Percentiles rank a stretch among this genome's conserved stretches.
phyloP scores from a whole-genome alignment of 2,329 filamentous ascomycete species.

The Monosporascus sp. region DNA sequence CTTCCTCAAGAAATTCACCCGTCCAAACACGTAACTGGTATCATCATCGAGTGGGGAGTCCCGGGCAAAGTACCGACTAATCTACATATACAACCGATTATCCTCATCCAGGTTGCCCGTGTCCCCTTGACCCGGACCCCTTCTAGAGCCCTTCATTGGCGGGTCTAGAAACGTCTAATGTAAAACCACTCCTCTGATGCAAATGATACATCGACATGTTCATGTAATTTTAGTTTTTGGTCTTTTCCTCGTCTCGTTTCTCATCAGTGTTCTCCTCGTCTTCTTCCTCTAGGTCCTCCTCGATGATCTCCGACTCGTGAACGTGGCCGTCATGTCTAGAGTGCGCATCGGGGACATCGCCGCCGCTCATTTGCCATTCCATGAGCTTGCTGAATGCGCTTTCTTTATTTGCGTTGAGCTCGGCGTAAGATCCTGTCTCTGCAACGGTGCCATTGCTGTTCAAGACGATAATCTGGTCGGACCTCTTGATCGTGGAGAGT shows the following conservation, averaged over 20 bases:
- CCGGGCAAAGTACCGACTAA: neutral
- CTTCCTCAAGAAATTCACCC: neutral
- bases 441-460: constrained; percentile 82
- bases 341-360: constrained; percentile 50
- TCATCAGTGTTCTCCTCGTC: constrained; percentile 28
- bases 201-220: constrained; percentile 9
- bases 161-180: neutral
- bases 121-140: neutral
- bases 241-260: constrained; percentile 12
- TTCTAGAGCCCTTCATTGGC: neutral
- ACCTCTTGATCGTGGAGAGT: constrained; percentile 92
- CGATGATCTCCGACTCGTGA: constrained; percentile 48
- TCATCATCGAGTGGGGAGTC: neutral
- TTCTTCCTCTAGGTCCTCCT: constrained; percentile 40
- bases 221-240: constrained; percentile 14
- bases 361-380: constrained; percentile 97
- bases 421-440: constrained; percentile 78
- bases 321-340: constrained; percentile 35
- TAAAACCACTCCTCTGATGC: constrained; percentile 6
- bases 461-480: constrained; percentile 90
- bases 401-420: constrained; percentile 65
- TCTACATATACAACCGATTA: neutral
- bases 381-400: constrained; percentile 93
- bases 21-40: neutral
- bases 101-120: neutral